These are phyloP conservation scores for Phaseolus coccineus DNA, from an alignment of 331 rosid genomes.

Conservation along the genomic window DNA sequence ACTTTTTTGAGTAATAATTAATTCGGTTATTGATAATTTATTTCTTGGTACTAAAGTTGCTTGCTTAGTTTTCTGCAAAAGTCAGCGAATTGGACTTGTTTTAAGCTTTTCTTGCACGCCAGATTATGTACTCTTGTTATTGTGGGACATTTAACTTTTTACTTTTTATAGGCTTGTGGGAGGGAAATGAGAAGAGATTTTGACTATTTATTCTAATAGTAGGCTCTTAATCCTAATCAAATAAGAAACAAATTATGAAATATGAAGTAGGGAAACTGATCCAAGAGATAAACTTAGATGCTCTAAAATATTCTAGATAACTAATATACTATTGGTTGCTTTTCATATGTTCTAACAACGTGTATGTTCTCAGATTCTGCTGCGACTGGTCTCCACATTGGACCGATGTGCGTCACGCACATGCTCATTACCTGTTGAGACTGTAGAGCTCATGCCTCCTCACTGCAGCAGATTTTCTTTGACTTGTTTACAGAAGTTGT, in stretches of 20 bases:
- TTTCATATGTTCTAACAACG: background rate
- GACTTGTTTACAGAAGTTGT: conserved; percentile 89
- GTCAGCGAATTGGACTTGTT: background rate
- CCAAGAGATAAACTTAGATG: background rate
- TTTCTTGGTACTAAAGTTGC: conserved; percentile 11
- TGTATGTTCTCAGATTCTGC: conserved; percentile 70
- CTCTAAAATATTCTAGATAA: background rate
- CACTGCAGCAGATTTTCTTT: conserved; percentile 96
- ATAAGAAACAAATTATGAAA: background rate
- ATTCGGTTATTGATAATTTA: conserved; percentile 28
- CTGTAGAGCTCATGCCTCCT: conserved; percentile 92
- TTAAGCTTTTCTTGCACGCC: conserved; percentile 29
- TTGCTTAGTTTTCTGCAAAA: conserved; percentile 9
- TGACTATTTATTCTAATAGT: background rate
- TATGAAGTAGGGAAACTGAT: background rate
- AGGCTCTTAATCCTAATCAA: background rate
- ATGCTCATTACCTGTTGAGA: conserved; percentile 90
- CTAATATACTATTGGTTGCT: background rate
- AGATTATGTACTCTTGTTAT: background rate
- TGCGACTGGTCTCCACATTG: conserved; percentile 79
- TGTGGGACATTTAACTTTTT: conserved; percentile 7
- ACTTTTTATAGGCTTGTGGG: background rate
- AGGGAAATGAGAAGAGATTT: background rate
- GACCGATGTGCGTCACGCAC: conserved; percentile 98
- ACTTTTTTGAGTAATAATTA: conserved; percentile 13